Evolutionary conservation across 345 rosid species (phyloP).

Genomic region (Gossypium herbaceum): DNA sequence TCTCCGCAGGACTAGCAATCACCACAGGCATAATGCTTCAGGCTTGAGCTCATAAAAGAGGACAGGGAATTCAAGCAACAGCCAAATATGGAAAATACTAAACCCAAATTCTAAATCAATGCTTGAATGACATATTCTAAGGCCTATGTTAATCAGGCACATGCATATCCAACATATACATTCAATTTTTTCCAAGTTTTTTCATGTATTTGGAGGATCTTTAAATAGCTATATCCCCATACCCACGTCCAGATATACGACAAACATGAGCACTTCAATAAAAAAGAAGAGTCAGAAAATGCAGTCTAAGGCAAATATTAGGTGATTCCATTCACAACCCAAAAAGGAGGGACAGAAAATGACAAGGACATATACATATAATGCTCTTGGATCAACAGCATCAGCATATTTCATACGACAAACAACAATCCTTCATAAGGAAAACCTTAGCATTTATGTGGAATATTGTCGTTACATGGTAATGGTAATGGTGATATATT

Average conservation of each 20-base stretch:
- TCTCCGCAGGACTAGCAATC: neutral
- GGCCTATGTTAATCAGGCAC: too few species aligned
- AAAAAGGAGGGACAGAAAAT: neutral
- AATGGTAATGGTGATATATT: too few species aligned
- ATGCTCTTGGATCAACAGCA: neutral
- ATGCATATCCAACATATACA: too few species aligned
- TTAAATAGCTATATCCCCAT: neutral
- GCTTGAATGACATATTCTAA: neutral
- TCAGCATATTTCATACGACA: neutral
- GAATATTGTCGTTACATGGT: too few species aligned
- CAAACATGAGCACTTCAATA: neutral
- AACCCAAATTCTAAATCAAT: neutral
- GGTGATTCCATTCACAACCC: neutral
- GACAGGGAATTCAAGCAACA: neutral
- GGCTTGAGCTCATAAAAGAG: neutral
- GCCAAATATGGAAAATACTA: neutral
- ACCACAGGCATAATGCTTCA: neutral
- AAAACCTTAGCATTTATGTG: neutral
- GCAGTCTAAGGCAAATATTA: neutral
- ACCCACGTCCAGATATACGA: neutral
- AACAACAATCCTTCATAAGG: neutral
- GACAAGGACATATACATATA: neutral
- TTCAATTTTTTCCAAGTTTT: too few species aligned
- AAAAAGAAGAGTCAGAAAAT: neutral
- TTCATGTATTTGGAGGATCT: neutral